Evolutionary conservation across 306 rosid species (phyloP).

Genomic region (Sphenostylis stenocarpa): DNA sequence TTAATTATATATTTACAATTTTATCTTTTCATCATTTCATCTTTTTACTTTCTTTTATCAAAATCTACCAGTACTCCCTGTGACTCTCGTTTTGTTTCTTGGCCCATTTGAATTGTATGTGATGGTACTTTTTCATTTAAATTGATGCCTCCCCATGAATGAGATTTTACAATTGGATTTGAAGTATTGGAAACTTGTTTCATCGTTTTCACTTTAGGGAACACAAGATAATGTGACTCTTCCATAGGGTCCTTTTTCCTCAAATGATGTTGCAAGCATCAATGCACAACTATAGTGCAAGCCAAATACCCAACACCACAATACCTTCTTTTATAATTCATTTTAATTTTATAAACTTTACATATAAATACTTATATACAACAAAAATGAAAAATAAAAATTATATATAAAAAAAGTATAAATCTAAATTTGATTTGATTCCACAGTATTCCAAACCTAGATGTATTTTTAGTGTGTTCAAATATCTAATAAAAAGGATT

Average conservation of each 20-base stretch:
- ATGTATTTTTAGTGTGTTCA: neutral
- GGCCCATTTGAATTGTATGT: conserved; percentile 11
- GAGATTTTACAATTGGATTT: conserved; percentile 33
- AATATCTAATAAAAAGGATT: neutral
- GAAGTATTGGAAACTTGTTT: conserved; percentile 26
- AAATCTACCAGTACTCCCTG: no score
- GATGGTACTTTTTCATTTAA: conserved; percentile 18
- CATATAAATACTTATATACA: no score
- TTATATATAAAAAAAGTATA: no score
- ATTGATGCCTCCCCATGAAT: neutral
- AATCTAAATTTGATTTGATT: no score
- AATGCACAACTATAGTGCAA: conserved; percentile 18
- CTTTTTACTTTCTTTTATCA: no score
- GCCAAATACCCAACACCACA: neutral
- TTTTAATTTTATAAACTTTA: no score
- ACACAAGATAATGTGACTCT: conserved; percentile 32
- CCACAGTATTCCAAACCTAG: no score
- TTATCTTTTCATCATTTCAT: no score
- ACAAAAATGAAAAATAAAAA: no score
- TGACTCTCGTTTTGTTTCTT: no score
- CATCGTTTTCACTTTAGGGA: conserved; percentile 35
- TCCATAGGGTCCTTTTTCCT: neutral
- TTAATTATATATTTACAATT: no score
- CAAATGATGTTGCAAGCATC: conserved; percentile 11
- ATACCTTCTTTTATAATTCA: neutral